Conservation (phyloP, 257 asterid species). For the Gentiana macrophylla region DNA sequence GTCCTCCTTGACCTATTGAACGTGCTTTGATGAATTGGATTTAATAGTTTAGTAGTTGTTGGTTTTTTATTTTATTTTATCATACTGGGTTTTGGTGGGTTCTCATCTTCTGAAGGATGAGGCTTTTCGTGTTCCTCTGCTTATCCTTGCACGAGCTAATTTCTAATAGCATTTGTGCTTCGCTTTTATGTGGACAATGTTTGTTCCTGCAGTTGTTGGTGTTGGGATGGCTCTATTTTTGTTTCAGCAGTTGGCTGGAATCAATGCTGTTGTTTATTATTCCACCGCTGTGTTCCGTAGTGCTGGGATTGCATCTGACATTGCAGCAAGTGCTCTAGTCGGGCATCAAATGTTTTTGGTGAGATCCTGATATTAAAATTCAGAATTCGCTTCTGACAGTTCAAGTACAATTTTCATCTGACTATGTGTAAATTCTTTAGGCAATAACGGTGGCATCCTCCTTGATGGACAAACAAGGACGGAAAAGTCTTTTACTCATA, state of each 20-base stretch:
- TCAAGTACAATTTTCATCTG: conserved; percentile 9
- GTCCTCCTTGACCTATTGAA: neutral
- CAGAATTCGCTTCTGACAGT: neutral
- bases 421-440: conserved; percentile 27
- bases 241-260: conserved; percentile 93
- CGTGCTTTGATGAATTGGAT: neutral
- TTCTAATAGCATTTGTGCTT: neutral
- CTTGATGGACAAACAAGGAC: conserved; percentile 91
- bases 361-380: conserved; percentile 18
- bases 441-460: conserved; percentile 82
- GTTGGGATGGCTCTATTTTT: conserved; percentile 85
- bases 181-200: no score
- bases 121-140: no score
- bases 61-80: neutral
- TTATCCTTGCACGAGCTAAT: no score
- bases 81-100: neutral
- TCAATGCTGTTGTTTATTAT: conserved; percentile 84
- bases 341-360: conserved; percentile 97
- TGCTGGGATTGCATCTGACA: conserved; percentile 88
- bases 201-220: conserved; percentile 65
- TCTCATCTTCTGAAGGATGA: no score
- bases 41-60: neutral
- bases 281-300: conserved; percentile 91
- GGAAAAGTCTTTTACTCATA: conserved; percentile 81
- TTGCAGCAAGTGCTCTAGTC: conserved; percentile 93